Percentiles rank a stretch among this genome's conserved stretches.
phyloP scores from a whole-genome alignment of 495 filamentous ascomycete genomes.

The Aspergillus incahuasiensis region DNA sequence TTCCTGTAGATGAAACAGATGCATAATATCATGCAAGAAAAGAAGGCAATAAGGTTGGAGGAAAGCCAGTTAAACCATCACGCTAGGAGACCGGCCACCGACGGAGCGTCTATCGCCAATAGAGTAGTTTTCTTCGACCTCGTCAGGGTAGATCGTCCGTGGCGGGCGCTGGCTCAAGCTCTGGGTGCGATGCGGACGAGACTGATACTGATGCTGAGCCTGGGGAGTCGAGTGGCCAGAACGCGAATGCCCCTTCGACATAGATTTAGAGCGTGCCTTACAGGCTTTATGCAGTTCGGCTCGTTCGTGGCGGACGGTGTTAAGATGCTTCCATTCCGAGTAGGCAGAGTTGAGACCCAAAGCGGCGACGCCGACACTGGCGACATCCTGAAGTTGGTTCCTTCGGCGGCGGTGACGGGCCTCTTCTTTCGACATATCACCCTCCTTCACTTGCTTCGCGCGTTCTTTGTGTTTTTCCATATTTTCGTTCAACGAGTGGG shows the following conservation, averaged over 20 bases:
- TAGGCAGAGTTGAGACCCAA: conserved; percentile 81
- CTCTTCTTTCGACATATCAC: conserved; percentile 67
- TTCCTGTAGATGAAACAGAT: background rate
- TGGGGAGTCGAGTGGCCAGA: background rate
- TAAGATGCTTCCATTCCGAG: conserved; percentile 66
- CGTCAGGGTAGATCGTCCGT: conserved; percentile 17
- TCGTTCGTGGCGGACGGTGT: conserved; percentile 53
- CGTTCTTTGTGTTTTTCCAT: conserved; percentile 70
- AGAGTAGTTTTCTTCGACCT: conserved; percentile 20
- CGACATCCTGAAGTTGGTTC: conserved; percentile 67
- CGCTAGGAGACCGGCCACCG: conserved; percentile 5
- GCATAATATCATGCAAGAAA: background rate
- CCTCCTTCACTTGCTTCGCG: conserved; percentile 65
- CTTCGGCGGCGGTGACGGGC: conserved; percentile 71
- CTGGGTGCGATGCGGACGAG: conserved; percentile 4
- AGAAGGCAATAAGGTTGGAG: background rate
- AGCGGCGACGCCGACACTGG: conserved; percentile 77
- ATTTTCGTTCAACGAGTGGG: conserved; percentile 70
- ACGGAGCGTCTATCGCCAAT: conserved; percentile 8
- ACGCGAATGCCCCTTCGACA: background rate
- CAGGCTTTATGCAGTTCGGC: conserved; percentile 49
- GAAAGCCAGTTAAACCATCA: background rate
- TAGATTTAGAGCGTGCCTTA: conserved; percentile 5
- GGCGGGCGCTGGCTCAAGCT: conserved; percentile 3
- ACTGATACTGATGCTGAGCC: background rate